Base-by-base conservation (phyloP, 108 stramenopile species). In the Nitzschia inconspicua region DNA sequence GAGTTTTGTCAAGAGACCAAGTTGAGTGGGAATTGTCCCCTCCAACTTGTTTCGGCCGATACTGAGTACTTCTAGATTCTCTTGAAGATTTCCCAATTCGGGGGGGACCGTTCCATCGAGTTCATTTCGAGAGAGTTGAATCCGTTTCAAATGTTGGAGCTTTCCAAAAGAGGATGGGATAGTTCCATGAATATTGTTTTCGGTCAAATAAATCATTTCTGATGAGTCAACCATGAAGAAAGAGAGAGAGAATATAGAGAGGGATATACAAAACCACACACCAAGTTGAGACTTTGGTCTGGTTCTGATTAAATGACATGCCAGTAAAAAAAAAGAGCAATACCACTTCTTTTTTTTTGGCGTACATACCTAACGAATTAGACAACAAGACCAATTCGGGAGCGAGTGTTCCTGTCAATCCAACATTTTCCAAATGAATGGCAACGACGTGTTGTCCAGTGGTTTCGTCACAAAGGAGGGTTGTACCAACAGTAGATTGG, bases 1-100 rank as follows among this genome's bases (percentile, higher is more conserved):
- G 34, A 88, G 51, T 26, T 60, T 71, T 0, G 65, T 54, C 50
- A 83, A 44, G 19, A 57, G 29, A 13, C 81, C 83, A 8, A 88
- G 39, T 39, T 74, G 55, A 7, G 60, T 44, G 19, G 85, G 85
- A 13, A 75, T 35, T 10, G 43, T 39, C 3, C 73, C 73, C 6
- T 47, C 30, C 14, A 67, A 37, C 19, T 56, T 40, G 47, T 72
- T 72, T 13, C 28, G 24, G 19, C 41, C 53, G 35, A 68, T 1
- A 36, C 41, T 31, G 3, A 66, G 11, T 0, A 48, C 34, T 30
- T 66, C 46, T 27, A 66, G 28, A 19, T 48, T 34, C 3, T 30
- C 0, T 22, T 22, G 51, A 4, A 13, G 11, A 25, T 16, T 34
- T 1, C 20, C 6, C 29, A 32, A 6, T 52, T 52, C 30, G 0